Percentiles rank a stretch among this genome's conserved stretches.
phyloP scores from a whole-genome alignment of 179 eudicot genomes.

The Gypsophila paniculata region DNA sequence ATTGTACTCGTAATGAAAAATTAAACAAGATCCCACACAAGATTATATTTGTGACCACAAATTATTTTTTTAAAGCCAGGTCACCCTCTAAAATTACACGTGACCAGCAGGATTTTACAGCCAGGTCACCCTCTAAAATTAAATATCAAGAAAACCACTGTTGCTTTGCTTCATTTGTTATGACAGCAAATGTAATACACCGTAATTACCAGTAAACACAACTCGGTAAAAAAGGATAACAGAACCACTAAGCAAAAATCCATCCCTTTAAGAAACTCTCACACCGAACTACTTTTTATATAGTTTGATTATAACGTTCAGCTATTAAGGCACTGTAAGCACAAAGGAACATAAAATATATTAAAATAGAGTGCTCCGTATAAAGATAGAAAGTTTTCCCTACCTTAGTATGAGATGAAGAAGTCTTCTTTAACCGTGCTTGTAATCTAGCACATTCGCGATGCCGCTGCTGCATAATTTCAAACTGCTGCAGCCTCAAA shows the following conservation, averaged over 20 bases:
- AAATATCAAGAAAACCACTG: not conserved
- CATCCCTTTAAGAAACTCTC: too few relatives aligned
- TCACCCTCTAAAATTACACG: too few relatives aligned
- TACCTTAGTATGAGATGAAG: slow-evolving; percentile 58
- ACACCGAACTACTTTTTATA: not conserved
- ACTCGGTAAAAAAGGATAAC: not conserved
- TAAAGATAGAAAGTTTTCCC: not conserved
- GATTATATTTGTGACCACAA: too few relatives aligned
- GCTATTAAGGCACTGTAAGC: not conserved
- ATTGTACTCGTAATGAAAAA: too few relatives aligned
- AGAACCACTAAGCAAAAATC: too few relatives aligned
- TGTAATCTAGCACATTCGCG: slow-evolving; percentile 48
- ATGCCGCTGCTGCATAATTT: slow-evolving; percentile 64
- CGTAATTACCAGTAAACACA: not conserved
- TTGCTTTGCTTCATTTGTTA: not conserved
- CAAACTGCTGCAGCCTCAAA: slow-evolving; percentile 65
- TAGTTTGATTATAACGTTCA: not conserved
- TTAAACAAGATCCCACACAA: too few relatives aligned
- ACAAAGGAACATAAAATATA: not conserved
- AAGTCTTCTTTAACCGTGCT: slow-evolving; percentile 33
- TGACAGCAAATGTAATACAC: not conserved
- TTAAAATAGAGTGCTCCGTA: not conserved
- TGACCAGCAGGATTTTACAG: not conserved
- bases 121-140: not conserved
- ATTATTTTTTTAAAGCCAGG: not conserved